Conservation (phyloP, 2,329 filamentous ascomycete genomes). For the Exophiala spinifera region DNA sequence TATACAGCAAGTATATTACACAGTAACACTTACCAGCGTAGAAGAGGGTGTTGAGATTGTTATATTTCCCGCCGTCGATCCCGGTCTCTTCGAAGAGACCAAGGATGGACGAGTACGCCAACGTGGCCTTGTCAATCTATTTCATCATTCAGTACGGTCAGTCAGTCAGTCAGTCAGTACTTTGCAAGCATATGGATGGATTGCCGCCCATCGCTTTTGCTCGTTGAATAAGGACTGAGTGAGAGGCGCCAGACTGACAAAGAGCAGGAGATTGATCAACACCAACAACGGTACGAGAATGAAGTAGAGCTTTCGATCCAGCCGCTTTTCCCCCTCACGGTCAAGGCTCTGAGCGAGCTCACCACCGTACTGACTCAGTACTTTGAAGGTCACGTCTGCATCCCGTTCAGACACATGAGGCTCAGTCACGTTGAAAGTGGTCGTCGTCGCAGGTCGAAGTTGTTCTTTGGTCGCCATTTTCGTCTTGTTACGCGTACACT, state of each 20-base stretch:
- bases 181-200: too few species aligned
- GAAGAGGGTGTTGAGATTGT: conserved; percentile 43
- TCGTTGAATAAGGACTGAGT: too few species aligned
- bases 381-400: conserved; percentile 5
- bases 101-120: conserved; percentile 42
- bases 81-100: conserved; percentile 44
- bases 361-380: background rate
- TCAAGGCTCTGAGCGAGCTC: background rate
- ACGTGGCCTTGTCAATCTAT: conserved; percentile 44
- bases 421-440: background rate
- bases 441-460: background rate
- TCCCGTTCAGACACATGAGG: conserved; percentile 6
- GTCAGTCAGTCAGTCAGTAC: too few species aligned
- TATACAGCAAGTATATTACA: too few species aligned
- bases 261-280: conserved; percentile 4
- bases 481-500: too few species aligned
- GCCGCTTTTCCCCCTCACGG: background rate
- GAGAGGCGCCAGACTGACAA: too few species aligned
- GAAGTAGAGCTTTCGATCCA: conserved; percentile 5
- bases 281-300: conserved; percentile 7
- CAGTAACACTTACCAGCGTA: conserved; percentile 34
- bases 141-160: too few species aligned
- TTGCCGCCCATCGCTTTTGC: too few species aligned
- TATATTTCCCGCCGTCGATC: conserved; percentile 39
- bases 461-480: background rate